Base-by-base conservation (phyloP, 208 protist species). In the Leishmania major region DNA sequence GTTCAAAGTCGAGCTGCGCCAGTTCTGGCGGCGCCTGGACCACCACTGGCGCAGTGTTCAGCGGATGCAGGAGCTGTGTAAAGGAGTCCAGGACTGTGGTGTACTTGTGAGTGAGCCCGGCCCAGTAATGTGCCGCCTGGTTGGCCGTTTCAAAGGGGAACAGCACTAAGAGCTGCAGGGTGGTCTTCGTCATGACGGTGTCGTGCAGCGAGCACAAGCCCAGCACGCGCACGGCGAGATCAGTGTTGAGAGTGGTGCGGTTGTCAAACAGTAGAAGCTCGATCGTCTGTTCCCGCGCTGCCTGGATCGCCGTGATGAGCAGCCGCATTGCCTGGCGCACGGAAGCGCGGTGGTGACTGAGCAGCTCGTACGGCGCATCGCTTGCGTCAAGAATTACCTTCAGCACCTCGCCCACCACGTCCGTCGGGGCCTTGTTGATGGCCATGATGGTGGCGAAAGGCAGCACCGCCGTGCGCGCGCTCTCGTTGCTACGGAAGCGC, bases 181-280 rank as follows among this genome's bases (percentile, higher is more conserved):
- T 91, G 31, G 89, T 87, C 60, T 88, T 82, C 2, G 87, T 90
- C 53, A 95, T 78, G 28, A 96, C 81, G 43, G 86, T 89, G 85
- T 96, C 91, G 17, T 81, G 75, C 66, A 84, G 79, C 2, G 88
- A 83, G 69, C 87, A 88, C 51, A 97, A 83, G 0, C 87, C 75
- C 55, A 97, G 75, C 53, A 93, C 73, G 55, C 91, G 85, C 62
- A 82, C 82, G 47, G 88, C 91, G 35, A 97, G 88, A 45, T 89
- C 86, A 22, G 79, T 87, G 77, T 90, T 96, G 51, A 90, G 88
- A 28, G 84, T 83, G 25, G 92, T 95, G 71, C 92, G 89, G 13
- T 90, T 88, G 86, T 94, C 92, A 83, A 97, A 97, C 37, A 90
- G 87, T 78, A 95, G 89, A 53, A 91, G 59, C 49, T 94, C 87